Evolutionary conservation across 805 yeast genomes (phyloP), one percentile per base, ranked within the genome.

Genomic region (Spathaspora girioi): DNA sequence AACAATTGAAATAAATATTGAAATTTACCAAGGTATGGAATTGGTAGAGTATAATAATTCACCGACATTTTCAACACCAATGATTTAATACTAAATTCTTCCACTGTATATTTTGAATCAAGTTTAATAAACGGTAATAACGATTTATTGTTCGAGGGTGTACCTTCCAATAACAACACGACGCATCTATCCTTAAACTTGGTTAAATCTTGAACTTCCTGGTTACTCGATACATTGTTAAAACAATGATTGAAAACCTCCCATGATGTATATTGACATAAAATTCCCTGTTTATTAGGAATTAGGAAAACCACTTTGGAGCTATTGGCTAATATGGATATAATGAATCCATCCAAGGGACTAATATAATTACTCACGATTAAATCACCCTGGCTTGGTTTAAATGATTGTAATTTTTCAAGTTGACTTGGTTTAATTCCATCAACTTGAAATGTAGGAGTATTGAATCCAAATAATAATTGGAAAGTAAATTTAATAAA

Each of bases 141-240:
- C 0, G 91, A 83, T 54, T 84, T 83, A 47, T 96, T 94, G 63
- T 92, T 93, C 0, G 96, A 82, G 0, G 96, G 77, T 0, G 96
- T 88, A 0, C 96, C 96, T 61, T 91, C 97, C 2, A 85, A 75
- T 52, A 90, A 82, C 19, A 87, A 57, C 48, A 78, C 84, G 3
- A 82, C 74, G 0, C 62, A 69, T 42, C 78, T 76, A n/a, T 75
- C 71, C 3, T 65, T 62, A 18, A 67, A 59, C 27, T 63, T 56
- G 1, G 58, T 43, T 19, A 69, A 50, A 40, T 64, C 67, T 10
- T 53, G 51, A 10, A 66, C 52, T 38, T 38, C 46, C 4, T 42
- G 46, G 3, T 51, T 49, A 18, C 44, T 50, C 5, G 50, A 40
- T 3, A 51, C 44, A 20, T 56, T 54, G 5, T 51, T 57, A 27